Evolutionary conservation across 805 yeast genomes (phyloP).

Genomic region (Ogataea zsoltii): DNA sequence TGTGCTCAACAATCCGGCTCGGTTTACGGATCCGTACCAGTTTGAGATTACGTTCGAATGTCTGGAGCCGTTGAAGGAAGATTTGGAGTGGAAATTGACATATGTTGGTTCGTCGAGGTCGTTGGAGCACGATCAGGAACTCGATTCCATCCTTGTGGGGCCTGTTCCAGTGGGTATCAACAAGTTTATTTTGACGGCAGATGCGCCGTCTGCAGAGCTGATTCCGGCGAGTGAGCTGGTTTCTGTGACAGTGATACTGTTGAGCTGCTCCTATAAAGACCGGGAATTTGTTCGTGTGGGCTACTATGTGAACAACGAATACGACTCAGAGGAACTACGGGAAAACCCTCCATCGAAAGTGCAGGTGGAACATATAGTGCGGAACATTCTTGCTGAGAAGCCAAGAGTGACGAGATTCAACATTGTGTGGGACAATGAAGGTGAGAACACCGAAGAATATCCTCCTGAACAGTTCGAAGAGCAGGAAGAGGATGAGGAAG

Average conservation of each 20-base stretch:
- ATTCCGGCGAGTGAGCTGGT: conserved; percentile 96
- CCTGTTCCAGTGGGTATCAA: conserved; percentile 98
- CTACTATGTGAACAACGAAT: conserved; percentile 95
- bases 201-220: conserved; percentile 93
- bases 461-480: conserved; percentile 73
- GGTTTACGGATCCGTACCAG: conserved; percentile 89
- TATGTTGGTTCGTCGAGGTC: conserved; percentile 96
- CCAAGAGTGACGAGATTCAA: conserved; percentile 97
- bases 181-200: conserved; percentile 89
- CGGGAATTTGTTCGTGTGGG: conserved; percentile 97
- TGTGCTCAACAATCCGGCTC: conserved; percentile 92
- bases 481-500: conserved; percentile 61
- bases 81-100: conserved; percentile 95
- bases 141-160: conserved; percentile 95
- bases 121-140: conserved; percentile 92
- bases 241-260: conserved; percentile 88
- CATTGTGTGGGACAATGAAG: conserved; percentile 88
- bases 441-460: conserved; percentile 62
- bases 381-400: conserved; percentile 94
- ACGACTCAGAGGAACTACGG: conserved; percentile 87
- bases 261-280: conserved; percentile 91
- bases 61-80: conserved; percentile 86
- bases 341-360: conserved; percentile 94
- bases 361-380: conserved; percentile 88
- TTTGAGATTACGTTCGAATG: conserved; percentile 98